Conservation (phyloP, 345 rosid species). For the Linum usitatissimum region DNA sequence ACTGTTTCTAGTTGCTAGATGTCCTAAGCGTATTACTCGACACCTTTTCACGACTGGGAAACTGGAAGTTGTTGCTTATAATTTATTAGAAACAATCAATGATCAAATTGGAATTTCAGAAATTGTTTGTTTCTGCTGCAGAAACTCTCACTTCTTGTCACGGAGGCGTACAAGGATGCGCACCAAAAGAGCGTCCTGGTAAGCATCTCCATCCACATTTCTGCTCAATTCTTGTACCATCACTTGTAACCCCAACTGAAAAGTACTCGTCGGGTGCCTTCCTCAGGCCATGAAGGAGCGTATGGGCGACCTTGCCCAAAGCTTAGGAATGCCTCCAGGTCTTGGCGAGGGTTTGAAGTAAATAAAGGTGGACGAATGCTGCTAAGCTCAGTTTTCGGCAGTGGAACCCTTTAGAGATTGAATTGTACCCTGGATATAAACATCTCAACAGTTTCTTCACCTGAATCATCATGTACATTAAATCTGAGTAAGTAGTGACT, state of each 20-base stretch:
- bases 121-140: constrained; percentile 1
- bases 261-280: neutral
- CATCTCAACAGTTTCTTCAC: neutral
- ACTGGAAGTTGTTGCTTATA: neutral
- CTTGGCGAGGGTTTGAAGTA: constrained; percentile 11
- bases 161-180: constrained; percentile 20
- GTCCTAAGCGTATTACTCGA: neutral
- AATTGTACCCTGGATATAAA: neutral
- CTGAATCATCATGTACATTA: neutral
- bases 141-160: constrained; percentile 15
- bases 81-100: neutral
- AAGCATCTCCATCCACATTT: neutral
- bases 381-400: neutral
- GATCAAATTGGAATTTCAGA: neutral
- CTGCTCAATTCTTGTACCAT: neutral
- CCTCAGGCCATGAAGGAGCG: constrained; percentile 11
- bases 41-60: neutral
- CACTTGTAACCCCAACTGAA: neutral
- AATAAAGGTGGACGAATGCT: constrained; percentile 7
- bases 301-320: constrained; percentile 17
- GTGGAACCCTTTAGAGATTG: neutral
- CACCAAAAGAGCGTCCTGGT: constrained; percentile 20
- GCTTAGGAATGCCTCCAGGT: constrained; percentile 20
- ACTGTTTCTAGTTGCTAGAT: too few relatives aligned
- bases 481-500: neutral